Conservation (phyloP, 495 filamentous ascomycete species). For the Aspergillus ostianus region DNA sequence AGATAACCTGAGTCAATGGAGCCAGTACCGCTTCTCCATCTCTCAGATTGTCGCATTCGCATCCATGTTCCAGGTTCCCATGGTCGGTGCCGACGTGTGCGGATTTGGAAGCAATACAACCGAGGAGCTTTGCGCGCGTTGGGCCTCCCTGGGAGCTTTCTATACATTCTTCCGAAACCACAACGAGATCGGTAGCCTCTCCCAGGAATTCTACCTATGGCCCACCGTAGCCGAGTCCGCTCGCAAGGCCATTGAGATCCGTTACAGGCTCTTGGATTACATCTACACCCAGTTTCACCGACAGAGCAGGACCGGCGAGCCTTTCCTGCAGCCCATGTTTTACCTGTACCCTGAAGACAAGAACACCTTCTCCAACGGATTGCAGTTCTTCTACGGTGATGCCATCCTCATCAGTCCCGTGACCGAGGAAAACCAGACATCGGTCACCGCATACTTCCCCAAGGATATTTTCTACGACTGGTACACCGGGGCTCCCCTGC, state of each 20-base stretch:
- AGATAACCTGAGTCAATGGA: conserved; percentile 76
- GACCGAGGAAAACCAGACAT: conserved; percentile 58
- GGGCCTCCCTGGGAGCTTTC: conserved; percentile 81
- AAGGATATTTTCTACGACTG: conserved; percentile 77
- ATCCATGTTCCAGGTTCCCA: conserved; percentile 78
- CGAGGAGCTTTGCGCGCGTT: conserved; percentile 78
- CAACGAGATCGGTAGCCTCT: conserved; percentile 46
- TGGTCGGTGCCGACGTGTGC: conserved; percentile 84
- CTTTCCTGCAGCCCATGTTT: conserved; percentile 66
- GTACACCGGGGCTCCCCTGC: conserved; percentile 58
- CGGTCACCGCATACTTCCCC: conserved; percentile 71
- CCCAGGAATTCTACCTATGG: conserved; percentile 83
- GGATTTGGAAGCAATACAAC: conserved; percentile 72
- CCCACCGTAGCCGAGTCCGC: conserved; percentile 61
- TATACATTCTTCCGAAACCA: conserved; percentile 84
- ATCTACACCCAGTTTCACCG: conserved; percentile 72
- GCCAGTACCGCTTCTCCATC: conserved; percentile 68
- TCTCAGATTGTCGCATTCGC: conserved; percentile 69
- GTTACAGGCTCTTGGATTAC: conserved; percentile 77
- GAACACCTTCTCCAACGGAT: conserved; percentile 57
- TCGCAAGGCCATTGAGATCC: conserved; percentile 67
- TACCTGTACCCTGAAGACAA: conserved; percentile 68
- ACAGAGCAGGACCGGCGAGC: conserved; percentile 67
- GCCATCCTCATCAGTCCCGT: conserved; percentile 74
- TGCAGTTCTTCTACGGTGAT: conserved; percentile 74